Evolutionary conservation across 257 asterid genomes (phyloP), one percentile per base, ranked within the genome.

Genomic region (Gynochthodes officinalis): DNA sequence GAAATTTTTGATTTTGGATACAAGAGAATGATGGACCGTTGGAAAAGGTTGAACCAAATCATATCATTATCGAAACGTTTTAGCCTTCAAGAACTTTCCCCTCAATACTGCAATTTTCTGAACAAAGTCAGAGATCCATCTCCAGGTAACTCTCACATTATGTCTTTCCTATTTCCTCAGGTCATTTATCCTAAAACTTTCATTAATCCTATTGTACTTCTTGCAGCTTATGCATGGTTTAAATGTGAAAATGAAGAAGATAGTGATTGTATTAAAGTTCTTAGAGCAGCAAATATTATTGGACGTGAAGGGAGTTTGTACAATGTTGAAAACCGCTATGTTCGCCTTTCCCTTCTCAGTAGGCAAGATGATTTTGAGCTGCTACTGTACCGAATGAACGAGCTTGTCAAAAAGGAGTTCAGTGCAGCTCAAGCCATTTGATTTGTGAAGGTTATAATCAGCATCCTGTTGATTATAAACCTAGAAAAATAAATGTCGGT

Each of bases 91-190:
- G 75, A 85, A 64, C 82, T 89, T 25, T 78, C 88, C 1, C 83
- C 92, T 19, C 69, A 35, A 39, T 86, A 74, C 64, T 92, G 98
- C 86, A 84, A 35, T 73, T 92, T 73, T 80, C 74, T 79, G 42
- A 74, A 77, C 61, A 77, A 64, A 80, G 71, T 84, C 54, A 83
- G 94, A 61, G 90, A 79, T n/a, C 89, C 98, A 53, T 87, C 98
- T 77, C 98, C 96, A 86, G 97, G 97, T 89, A 49, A 82, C 46
- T 21, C 15, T 69, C 3, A 16, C 60, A 67, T 37, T 18, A 32
- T 39, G 18, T 57, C 5, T 23, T 28, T 30, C n/a, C n/a, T 8
- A 39, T 58, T 30, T 1, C 8, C 39, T 58, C 5, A 49, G 0
- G 10, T 23, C 4, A 12, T 23, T 10, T 25, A 23, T 58, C 30